A percentile compares a stretch with the other conserved stretches of the same genome.
Evolutionary conservation across 2,329 filamentous ascomycete species (phyloP).

Genomic region (Cytospora schulzeri): DNA sequence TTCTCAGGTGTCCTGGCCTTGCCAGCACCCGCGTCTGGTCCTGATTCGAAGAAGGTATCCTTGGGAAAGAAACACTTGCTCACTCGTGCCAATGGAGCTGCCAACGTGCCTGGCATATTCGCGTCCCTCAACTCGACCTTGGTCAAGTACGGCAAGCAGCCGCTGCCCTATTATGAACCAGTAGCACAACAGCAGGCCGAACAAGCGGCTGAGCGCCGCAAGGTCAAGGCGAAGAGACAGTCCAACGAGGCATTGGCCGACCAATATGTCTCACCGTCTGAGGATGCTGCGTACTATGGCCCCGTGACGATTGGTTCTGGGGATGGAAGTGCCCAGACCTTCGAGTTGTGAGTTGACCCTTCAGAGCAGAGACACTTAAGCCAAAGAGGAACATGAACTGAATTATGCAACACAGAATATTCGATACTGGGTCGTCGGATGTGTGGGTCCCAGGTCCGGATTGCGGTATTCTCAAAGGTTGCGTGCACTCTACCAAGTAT

Average conservation of each 20-base stretch:
- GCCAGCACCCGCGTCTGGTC: background rate
- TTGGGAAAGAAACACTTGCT: conserved; percentile 18
- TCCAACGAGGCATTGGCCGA: conserved; percentile 8
- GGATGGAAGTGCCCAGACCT: conserved; percentile 17
- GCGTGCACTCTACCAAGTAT: conserved; percentile 14
- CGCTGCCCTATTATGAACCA: conserved; percentile 18
- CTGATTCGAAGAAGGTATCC: conserved; percentile 3
- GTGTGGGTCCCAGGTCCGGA: conserved; percentile 8
- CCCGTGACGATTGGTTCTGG: conserved; percentile 7
- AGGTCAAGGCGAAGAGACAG: conserved; percentile 9
- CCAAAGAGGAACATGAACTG: too few relatives aligned
- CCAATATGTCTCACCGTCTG: conserved; percentile 13
- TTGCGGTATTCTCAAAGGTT: conserved; percentile 1
- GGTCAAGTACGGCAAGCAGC: conserved; percentile 4
- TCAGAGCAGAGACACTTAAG: background rate
- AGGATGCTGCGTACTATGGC: conserved; percentile 19
- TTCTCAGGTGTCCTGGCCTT: conserved; percentile 15
- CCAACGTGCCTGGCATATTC: conserved; percentile 10
- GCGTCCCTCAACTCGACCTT: conserved; percentile 16
- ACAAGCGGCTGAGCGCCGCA: conserved; percentile 3
- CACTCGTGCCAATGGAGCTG: conserved; percentile 8
- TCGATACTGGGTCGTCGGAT: background rate
- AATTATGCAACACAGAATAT: background rate
- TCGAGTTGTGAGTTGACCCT: conserved; percentile 3
- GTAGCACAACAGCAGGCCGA: conserved; percentile 17